phyloP scores from a whole-genome alignment of 1,139 yeast species.

The Arxiozyma heterogenica region DNA sequence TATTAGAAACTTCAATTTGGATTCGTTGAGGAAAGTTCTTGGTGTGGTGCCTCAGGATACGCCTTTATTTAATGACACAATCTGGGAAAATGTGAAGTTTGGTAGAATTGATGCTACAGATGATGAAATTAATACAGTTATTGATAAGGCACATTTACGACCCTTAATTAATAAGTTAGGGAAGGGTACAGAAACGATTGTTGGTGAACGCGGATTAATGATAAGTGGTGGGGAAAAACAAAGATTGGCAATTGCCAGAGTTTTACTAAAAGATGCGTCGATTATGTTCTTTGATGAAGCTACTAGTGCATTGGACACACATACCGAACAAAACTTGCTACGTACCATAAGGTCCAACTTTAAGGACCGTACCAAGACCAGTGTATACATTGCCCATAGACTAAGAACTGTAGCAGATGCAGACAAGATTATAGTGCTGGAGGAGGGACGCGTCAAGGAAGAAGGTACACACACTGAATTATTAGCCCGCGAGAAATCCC shows the following conservation, averaged over 20 bases:
- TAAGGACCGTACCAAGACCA: constrained; percentile 51
- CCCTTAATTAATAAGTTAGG: constrained; percentile 62
- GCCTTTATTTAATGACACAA: constrained; percentile 86
- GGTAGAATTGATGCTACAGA: constrained; percentile 72
- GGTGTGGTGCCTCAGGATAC: constrained; percentile 99
- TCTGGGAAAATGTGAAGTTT: constrained; percentile 77
- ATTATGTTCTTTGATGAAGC: constrained; percentile 96
- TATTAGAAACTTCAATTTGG: constrained; percentile 63
- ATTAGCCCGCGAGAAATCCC: constrained; percentile 43
- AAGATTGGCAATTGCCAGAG: constrained; percentile 84
- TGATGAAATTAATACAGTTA: constrained; percentile 58
- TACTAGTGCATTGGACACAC: constrained; percentile 92
- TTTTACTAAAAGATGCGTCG: constrained; percentile 73
- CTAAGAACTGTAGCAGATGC: constrained; percentile 90
- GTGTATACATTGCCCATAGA: constrained; percentile 88
- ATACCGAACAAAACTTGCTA: constrained; percentile 80
- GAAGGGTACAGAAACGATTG: constrained; percentile 73
- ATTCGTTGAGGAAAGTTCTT: constrained; percentile 59
- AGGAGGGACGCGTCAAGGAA: constrained; percentile 71
- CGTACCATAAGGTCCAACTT: constrained; percentile 61
- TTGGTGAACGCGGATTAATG: constrained; percentile 99
- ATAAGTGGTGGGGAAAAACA: constrained; percentile 98
- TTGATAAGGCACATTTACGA: constrained; percentile 61
- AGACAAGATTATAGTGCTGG: constrained; percentile 82
- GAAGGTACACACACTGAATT: constrained; percentile 73